Conservation (phyloP, 1,139 yeast genomes). For the Tardiomyces depauwii region DNA sequence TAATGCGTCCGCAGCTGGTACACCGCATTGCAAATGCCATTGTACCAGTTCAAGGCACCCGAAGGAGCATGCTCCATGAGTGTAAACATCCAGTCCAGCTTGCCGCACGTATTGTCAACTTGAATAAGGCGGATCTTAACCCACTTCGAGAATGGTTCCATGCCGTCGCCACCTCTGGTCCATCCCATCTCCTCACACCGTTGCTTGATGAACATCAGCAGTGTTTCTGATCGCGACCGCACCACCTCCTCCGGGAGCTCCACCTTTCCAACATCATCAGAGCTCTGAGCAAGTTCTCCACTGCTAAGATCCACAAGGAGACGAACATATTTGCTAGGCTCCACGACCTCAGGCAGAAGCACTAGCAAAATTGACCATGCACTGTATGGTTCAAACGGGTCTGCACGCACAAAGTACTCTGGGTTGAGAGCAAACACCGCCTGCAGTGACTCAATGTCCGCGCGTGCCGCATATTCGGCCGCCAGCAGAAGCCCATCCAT, state of each 20-base stretch:
- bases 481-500: no score
- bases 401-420: no score
- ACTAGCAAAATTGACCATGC: slow-evolving; percentile 10
- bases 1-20: neutral
- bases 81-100: slow-evolving; percentile 2
- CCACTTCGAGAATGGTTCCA: slow-evolving; percentile 1
- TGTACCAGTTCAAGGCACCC: neutral
- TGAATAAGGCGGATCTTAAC: slow-evolving; percentile 6
- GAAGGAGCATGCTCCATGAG: slow-evolving; percentile 1
- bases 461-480: no score
- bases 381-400: slow-evolving; percentile 7
- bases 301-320: slow-evolving; percentile 1
- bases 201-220: neutral
- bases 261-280: neutral
- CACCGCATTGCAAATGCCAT: neutral
- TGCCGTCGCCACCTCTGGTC: neutral
- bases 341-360: slow-evolving; percentile 9
- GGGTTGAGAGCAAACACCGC: no score
- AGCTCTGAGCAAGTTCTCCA: neutral
- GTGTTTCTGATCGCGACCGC: slow-evolving; percentile 2
- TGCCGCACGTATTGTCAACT: slow-evolving; percentile 5
- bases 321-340: slow-evolving; percentile 1
- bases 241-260: slow-evolving; percentile 3
- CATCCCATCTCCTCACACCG: neutral
- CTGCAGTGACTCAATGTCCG: no score